Conservation (phyloP, 1,139 yeast genomes). For the Pichia sp. region DNA sequence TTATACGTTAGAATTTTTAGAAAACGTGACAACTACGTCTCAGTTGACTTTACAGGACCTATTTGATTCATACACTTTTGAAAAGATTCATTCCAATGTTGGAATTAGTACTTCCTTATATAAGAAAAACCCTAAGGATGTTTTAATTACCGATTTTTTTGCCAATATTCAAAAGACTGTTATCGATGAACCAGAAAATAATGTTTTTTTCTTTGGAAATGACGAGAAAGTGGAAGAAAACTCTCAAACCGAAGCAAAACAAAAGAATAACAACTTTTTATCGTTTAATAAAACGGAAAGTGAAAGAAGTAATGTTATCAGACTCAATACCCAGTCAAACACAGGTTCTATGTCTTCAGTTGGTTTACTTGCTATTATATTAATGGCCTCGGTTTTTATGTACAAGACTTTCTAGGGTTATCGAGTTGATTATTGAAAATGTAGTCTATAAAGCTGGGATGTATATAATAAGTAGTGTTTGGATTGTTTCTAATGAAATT, state of each 20-base stretch:
- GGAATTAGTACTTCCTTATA: constrained; percentile 83
- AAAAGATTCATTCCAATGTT: constrained; percentile 82
- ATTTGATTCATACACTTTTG: constrained; percentile 76
- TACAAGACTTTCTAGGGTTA: no score
- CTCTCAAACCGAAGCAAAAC: not conserved
- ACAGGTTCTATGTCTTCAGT: constrained; percentile 1
- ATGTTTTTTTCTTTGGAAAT: constrained; percentile 7
- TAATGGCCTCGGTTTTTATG: not conserved
- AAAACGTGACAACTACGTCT: constrained; percentile 68
- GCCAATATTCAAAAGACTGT: constrained; percentile 87
- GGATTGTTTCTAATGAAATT: no score
- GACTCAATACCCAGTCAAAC: not conserved
- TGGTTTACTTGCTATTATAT: not conserved
- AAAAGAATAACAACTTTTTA: not conserved
- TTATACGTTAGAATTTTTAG: constrained; percentile 83
- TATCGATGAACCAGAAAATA: constrained; percentile 34
- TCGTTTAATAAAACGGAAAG: not conserved
- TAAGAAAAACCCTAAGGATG: constrained; percentile 58
- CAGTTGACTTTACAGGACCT: constrained; percentile 70
- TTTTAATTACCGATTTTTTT: constrained; percentile 83
- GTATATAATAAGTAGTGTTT: no score
- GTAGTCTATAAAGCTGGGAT: no score
- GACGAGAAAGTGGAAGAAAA: constrained; percentile 3
- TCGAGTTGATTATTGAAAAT: no score
- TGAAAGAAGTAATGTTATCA: constrained; percentile 2